A percentile compares a stretch with the other conserved stretches of the same genome.
phyloP scores from a whole-genome alignment of 2,329 filamentous ascomycete species.

The Trichoderma pleuroti region DNA sequence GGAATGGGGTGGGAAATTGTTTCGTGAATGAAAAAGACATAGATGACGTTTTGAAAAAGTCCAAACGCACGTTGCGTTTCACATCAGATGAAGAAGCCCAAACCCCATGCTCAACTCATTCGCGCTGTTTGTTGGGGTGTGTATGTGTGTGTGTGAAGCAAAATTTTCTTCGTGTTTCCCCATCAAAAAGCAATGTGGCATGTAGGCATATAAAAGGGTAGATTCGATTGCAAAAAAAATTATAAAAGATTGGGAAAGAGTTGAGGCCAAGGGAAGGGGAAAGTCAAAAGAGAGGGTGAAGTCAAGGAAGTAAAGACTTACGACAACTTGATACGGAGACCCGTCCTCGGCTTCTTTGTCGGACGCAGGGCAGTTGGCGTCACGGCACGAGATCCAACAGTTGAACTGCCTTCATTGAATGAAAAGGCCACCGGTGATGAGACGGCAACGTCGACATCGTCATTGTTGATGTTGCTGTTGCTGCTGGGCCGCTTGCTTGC shows the following conservation, averaged over 20 bases:
- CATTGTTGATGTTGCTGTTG: conserved; percentile 33
- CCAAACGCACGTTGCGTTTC: neutral
- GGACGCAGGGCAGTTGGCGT: conserved; percentile 56
- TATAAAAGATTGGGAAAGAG: neutral
- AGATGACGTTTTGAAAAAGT: neutral
- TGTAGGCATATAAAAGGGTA: neutral
- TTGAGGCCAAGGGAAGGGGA: neutral
- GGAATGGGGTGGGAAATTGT: neutral
- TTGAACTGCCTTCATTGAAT: conserved; percentile 45
- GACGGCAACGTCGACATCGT: conserved; percentile 51
- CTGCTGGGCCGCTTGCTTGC: conserved; percentile 47
- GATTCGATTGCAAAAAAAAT: neutral
- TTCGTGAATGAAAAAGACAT: neutral
- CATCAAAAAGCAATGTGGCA: neutral
- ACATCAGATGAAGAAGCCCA: neutral
- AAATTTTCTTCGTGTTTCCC: neutral
- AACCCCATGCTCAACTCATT: neutral
- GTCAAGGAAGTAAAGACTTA: conserved; percentile 39
- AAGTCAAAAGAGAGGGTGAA: neutral
- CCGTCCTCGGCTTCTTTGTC: conserved; percentile 58
- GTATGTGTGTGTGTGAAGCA: neutral
- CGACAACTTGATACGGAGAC: conserved; percentile 66
- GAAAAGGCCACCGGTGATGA: conserved; percentile 50
- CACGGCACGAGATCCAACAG: conserved; percentile 55
- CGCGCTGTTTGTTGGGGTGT: neutral